These are phyloP conservation scores for Apophysomyces variabilis DNA, from an alignment of 371 early-diverging fungal genomes.

Conservation along the genomic window DNA sequence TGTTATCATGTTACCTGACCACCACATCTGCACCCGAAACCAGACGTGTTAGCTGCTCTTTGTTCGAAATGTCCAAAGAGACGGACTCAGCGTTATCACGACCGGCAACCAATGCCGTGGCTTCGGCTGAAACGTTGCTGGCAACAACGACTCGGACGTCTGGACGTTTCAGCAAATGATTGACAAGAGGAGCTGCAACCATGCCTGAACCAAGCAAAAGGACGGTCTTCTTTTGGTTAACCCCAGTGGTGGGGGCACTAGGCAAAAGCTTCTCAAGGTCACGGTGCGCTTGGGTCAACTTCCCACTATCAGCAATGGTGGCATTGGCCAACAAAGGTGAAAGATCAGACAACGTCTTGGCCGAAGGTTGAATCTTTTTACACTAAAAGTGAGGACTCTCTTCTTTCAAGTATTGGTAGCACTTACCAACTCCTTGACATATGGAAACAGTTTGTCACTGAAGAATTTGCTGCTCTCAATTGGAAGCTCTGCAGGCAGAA, in stretches of 20 bases:
- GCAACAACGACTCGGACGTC: slow-evolving; percentile 79
- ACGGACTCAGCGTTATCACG: slow-evolving; percentile 57
- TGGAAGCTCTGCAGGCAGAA: slow-evolving; percentile 95
- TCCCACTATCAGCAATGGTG: slow-evolving; percentile 78
- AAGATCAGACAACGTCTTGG: slow-evolving; percentile 15
- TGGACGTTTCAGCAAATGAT: slow-evolving; percentile 71
- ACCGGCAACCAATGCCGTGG: slow-evolving; percentile 67
- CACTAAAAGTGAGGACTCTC: not conserved
- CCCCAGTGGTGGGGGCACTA: not conserved
- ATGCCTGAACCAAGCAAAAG: slow-evolving; percentile 93
- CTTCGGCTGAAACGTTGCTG: slow-evolving; percentile 79
- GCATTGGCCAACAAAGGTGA: slow-evolving; percentile 65
- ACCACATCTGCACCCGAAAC: slow-evolving; percentile 86
- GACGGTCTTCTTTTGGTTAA: slow-evolving; percentile 54
- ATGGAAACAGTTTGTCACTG: slow-evolving; percentile 82
- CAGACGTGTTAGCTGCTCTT: slow-evolving; percentile 57
- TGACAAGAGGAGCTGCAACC: slow-evolving; percentile 90
- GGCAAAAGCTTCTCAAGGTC: slow-evolving; percentile 46
- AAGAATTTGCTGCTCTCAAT: slow-evolving; percentile 93
- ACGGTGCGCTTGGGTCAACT: slow-evolving; percentile 60
- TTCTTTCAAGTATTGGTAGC: not conserved
- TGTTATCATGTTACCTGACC: slow-evolving; percentile 65
- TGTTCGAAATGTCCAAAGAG: slow-evolving; percentile 56
- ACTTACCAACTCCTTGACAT: slow-evolving; percentile 80
- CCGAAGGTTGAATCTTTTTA: slow-evolving; percentile 22